Evolutionary conservation across 2,329 filamentous ascomycete genomes (phyloP).

Genomic region (Pyrenophora graminea): DNA sequence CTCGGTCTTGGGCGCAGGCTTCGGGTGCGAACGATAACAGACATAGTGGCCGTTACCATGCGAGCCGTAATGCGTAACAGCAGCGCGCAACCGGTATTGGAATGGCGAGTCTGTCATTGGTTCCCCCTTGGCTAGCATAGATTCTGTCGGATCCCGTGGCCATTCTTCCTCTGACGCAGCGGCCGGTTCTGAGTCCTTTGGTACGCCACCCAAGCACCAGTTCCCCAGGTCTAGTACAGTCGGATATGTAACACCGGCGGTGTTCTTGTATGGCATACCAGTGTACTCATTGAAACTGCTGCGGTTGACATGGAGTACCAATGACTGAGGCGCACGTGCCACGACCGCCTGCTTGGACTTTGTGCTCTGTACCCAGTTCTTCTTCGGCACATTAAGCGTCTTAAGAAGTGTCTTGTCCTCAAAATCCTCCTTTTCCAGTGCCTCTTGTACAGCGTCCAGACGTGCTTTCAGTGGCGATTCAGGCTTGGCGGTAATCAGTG

Average conservation of each 20-base stretch:
- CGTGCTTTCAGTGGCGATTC: slow-evolving; percentile 56
- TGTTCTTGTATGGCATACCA: slow-evolving; percentile 80
- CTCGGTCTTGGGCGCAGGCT: background rate
- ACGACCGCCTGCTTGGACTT: slow-evolving; percentile 91
- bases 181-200: slow-evolving; percentile 30
- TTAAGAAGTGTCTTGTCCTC: slow-evolving; percentile 56
- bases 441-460: slow-evolving; percentile 68
- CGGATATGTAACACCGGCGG: slow-evolving; percentile 77
- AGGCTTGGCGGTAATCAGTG: slow-evolving; percentile 32
- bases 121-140: slow-evolving; percentile 67
- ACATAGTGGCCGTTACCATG: slow-evolving; percentile 97
- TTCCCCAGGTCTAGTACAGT: slow-evolving; percentile 72
- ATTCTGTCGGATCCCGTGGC: slow-evolving; percentile 68
- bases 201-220: slow-evolving; percentile 76
- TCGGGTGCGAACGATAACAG: slow-evolving; percentile 76
- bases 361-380: slow-evolving; percentile 72
- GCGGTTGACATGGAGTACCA: slow-evolving; percentile 87
- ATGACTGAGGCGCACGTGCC: slow-evolving; percentile 76
- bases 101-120: slow-evolving; percentile 42
- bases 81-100: slow-evolving; percentile 77
- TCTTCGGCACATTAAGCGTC: slow-evolving; percentile 55
- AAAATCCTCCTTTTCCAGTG: slow-evolving; percentile 79
- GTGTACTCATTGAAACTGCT: slow-evolving; percentile 87
- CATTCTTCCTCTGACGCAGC: slow-evolving; percentile 64
- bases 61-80: slow-evolving; percentile 84